A percentile compares a stretch with the other conserved stretches of the same genome.
Evolutionary conservation across 2,329 filamentous ascomycete genomes (phyloP).

Genomic region (Purpureocillium lavendulum): DNA sequence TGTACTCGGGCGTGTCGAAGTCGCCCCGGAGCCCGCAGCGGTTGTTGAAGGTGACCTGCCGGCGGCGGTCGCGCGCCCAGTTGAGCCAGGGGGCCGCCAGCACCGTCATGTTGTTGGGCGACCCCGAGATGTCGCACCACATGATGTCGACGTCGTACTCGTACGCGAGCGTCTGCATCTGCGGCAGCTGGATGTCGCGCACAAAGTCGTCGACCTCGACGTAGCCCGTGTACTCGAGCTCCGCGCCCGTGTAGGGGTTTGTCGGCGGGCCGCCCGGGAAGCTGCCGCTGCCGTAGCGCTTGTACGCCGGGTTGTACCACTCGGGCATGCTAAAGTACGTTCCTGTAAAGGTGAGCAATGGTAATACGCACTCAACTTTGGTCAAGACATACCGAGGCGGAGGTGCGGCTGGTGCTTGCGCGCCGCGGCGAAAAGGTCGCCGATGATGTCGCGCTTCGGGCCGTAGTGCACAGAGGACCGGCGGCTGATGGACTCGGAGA

Average conservation of each 20-base stretch:
- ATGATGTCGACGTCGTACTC: constrained; percentile 35
- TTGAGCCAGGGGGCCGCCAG: constrained; percentile 28
- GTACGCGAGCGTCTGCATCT: constrained; percentile 34
- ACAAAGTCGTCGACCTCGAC: constrained; percentile 30
- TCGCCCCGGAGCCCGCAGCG: constrained; percentile 35
- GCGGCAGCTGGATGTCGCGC: constrained; percentile 31
- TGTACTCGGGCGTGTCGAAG: constrained; percentile 5
- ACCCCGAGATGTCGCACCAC: constrained; percentile 33
- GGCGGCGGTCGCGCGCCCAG: constrained; percentile 23
- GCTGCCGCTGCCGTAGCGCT: constrained; percentile 24
- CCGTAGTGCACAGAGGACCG: constrained; percentile 31
- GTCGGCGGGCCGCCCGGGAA: constrained; percentile 16
- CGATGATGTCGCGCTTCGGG: constrained; percentile 15
- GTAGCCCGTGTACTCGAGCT: constrained; percentile 31
- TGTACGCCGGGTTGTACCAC: constrained; percentile 38
- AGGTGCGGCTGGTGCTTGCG: constrained; percentile 2
- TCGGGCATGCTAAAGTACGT: constrained; percentile 41
- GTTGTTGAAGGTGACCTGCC: constrained; percentile 44
- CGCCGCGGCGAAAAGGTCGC: constrained; percentile 29
- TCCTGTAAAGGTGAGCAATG: too few species aligned
- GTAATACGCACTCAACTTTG: too few species aligned
- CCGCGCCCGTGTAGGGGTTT: constrained; percentile 32
- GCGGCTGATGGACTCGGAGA: constrained; percentile 19
- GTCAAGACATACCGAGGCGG: constrained; percentile 1
- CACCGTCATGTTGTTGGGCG: not conserved